A percentile compares a stretch with the other conserved stretches of the same genome.
These are phyloP conservation scores for Obba rivulosa DNA, from an alignment of 768 basidiomycete genomes.

Conservation along the genomic window DNA sequence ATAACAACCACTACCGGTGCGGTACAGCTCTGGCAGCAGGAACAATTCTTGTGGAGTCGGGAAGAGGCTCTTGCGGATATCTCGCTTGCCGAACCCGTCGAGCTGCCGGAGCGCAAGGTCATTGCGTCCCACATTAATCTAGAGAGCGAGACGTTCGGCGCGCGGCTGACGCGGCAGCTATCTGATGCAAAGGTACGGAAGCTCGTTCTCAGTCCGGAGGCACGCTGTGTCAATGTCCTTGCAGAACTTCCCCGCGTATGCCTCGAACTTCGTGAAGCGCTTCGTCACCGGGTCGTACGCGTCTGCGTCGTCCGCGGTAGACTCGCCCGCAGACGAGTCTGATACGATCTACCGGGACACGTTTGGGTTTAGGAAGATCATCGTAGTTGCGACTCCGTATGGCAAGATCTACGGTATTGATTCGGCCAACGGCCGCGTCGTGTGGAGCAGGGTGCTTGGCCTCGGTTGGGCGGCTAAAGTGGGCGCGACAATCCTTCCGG, in stretches of 20 bases:
- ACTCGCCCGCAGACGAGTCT: constrained; percentile 28
- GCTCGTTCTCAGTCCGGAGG: neutral
- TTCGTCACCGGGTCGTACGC: constrained; percentile 68
- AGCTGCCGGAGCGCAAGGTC: constrained; percentile 60
- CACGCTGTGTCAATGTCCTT: neutral
- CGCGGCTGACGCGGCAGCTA: constrained; percentile 51
- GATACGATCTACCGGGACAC: constrained; percentile 56
- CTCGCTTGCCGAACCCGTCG: constrained; percentile 62
- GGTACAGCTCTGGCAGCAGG: constrained; percentile 67
- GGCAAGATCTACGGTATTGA: constrained; percentile 85
- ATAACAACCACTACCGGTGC: constrained; percentile 74
- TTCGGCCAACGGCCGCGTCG: constrained; percentile 64
- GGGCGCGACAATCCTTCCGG: constrained; percentile 51
- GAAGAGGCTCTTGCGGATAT: constrained; percentile 76
- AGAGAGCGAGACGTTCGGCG: constrained; percentile 42
- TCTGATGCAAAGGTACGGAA: constrained; percentile 51
- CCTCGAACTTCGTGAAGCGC: constrained; percentile 59
- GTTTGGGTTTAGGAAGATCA: constrained; percentile 84
- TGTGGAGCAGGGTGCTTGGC: constrained; percentile 80
- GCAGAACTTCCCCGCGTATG: constrained; percentile 68
- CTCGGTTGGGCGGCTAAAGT: constrained; percentile 58
- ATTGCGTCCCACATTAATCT: constrained; percentile 27
- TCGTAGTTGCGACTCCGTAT: constrained; percentile 62
- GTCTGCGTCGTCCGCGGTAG: constrained; percentile 35
- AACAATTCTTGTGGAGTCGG: constrained; percentile 62